Base-by-base conservation (phyloP, 2,329 filamentous ascomycete species). In the Leptodontidium sp. region DNA sequence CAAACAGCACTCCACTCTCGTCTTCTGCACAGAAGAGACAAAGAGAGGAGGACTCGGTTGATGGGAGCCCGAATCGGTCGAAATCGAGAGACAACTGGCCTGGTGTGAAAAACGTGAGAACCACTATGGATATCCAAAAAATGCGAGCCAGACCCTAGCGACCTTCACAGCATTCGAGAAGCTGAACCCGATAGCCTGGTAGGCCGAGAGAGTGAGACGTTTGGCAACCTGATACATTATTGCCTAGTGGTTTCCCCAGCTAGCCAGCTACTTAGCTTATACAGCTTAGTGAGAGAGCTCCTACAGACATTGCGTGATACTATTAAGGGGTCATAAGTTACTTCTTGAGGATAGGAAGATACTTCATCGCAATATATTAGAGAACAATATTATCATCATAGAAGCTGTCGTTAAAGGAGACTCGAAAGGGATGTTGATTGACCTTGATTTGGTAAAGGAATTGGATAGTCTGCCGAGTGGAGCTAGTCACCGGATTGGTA, bases 341-440 rank as follows among this genome's bases (percentile, higher is more conserved):
- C 73, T 83, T 0, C 78, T 78, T 40, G 12, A 73, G 0, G 66
- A 77, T 4, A 76, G 77, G 14, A 73, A 58, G 62, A 80, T 82
- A 61, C 76, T 82, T 4, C 77, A 82, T 65, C 73, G 72, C 43
- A 78, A 82, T 40, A 77, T 82, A 79, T 82, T 17, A 21, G 21
- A 21, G 21, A 21, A 21, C 21, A 21, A 21, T 21, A 21, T 21
- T 21, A 21, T 21, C 21, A 21, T 21, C 21, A 73, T 57, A 7
- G 32, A 70, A 61, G 24, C 47, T 47, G 1, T 57, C 64, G 32
- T 61, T 21, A n/a, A 68, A 68, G 61, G 45, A 47, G 65, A n/a
- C 59, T 40, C 61, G 57, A 72, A 66, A 67, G 69, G 65, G 61
- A 69, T 26, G 59, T 38, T 71, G 49, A 71, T 71, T 66, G 61